Base-by-base conservation (phyloP, 1,284 basidiomycete genomes). In the Kwoniella shivajii region DNA sequence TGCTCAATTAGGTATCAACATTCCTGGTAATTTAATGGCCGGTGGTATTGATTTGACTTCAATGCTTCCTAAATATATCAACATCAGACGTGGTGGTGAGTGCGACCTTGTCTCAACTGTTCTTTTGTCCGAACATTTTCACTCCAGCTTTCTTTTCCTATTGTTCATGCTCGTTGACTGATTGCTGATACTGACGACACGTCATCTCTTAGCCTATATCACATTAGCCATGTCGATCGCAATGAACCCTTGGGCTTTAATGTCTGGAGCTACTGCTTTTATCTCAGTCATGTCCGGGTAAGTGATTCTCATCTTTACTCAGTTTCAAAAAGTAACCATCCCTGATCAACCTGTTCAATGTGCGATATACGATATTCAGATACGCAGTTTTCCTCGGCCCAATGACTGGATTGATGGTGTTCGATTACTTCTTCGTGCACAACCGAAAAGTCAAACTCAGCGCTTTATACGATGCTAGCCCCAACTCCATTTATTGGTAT, bases 381-480 rank as follows among this genome's bases (percentile, higher is more conserved):
- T 73, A 73, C 50, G 72, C 69, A 5, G 67, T 77, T 41, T 74
- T 78, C 63, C 68, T 74, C 24, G 68, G 66, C 2, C 70, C 37
- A 18, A 39, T 39, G 37, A 39, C 22, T n/a, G 37, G n/a, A 16
- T 66, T 75, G 41, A 73, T 79, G 71, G 59, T 79, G 34, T 60
- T 67, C 42, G 78, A 80, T 65, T 80, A 78, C 69, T 77, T 73
- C 57, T 50, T 80, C 38, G 57, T 80, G 30, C 71, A 75, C 11
- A 63, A 67, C 6, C 73, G 72, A 16, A 54, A 59, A 9, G 34
- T 79, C 38, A 61, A 72, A 42, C 60, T 80, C 34, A 65, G 70
- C 6, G 66, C 73, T 51, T 67, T 80, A 10, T 69, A 67, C 55
- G 56, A 50, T 14, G 57, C 57, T 11, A 51, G 45, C 0, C 48